Conservation (phyloP, 163 green algal genomes). For the Smithsoniella earleae region DNA sequence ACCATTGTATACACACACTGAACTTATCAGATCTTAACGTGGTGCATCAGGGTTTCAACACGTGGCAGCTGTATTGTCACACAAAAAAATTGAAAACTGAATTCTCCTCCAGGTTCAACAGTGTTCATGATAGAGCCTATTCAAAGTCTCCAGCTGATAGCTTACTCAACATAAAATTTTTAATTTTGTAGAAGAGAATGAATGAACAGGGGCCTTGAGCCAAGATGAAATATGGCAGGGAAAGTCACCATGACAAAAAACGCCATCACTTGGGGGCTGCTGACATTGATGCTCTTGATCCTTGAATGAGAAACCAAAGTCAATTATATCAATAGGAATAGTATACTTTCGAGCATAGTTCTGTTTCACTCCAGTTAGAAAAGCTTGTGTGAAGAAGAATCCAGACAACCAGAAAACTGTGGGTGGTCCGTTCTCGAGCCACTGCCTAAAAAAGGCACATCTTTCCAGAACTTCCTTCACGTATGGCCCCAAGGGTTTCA, state of each 20-base stretch:
- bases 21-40: too few relatives aligned
- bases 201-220: too few relatives aligned
- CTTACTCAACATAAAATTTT: too few relatives aligned
- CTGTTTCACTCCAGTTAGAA: constrained; percentile 66
- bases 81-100: too few relatives aligned
- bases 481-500: constrained; percentile 36
- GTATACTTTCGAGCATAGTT: constrained; percentile 62
- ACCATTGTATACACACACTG: too few relatives aligned
- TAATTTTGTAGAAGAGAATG: too few relatives aligned
- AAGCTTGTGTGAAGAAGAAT: constrained; percentile 47
- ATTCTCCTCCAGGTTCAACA: background rate
- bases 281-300: constrained; percentile 43
- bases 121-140: too few relatives aligned
- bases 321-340: constrained; percentile 63
- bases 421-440: constrained; percentile 33
- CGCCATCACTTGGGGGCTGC: constrained; percentile 48
- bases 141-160: too few relatives aligned
- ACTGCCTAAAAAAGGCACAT: constrained; percentile 27
- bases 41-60: too few relatives aligned
- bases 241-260: constrained; percentile 48
- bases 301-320: constrained; percentile 65
- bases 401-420: constrained; percentile 34
- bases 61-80: too few relatives aligned
- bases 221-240: too few relatives aligned
- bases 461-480: constrained; percentile 35